These are phyloP conservation scores for Rubia yunnanensis DNA, from an alignment of 257 asterid genomes.

Conservation along the genomic window DNA sequence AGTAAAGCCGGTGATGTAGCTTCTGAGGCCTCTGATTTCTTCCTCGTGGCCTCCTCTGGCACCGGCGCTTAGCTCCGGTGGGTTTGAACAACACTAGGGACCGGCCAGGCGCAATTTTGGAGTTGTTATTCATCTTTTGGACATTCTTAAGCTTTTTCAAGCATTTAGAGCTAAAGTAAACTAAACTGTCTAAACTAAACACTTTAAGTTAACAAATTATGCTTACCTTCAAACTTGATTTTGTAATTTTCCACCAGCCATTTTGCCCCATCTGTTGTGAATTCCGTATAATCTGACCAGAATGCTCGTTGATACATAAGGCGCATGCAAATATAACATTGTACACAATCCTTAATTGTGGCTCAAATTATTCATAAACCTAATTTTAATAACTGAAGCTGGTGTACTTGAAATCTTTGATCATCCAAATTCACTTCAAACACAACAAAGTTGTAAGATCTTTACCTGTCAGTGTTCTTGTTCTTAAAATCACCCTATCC, in stretches of 20 bases:
- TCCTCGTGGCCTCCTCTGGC: constrained; percentile 32
- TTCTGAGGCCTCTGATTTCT: constrained; percentile 37
- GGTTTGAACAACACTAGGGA: constrained; percentile 40
- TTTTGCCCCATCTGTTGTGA: constrained; percentile 25
- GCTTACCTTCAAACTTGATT: constrained; percentile 26
- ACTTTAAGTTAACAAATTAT: background rate
- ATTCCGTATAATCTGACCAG: constrained; percentile 13
- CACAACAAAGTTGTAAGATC: background rate
- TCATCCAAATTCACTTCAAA: too few species aligned
- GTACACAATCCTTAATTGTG: background rate
- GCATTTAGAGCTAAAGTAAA: too few species aligned
- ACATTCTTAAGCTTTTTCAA: too few species aligned
- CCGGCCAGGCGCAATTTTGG: too few species aligned
- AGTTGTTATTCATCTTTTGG: too few species aligned
- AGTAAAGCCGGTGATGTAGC: constrained; percentile 32
- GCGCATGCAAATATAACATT: constrained; percentile 3
- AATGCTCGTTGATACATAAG: constrained; percentile 19
- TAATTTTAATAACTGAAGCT: too few species aligned
- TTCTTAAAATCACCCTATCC: constrained; percentile 38
- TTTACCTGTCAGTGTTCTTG: constrained; percentile 13
- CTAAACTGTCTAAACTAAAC: too few species aligned
- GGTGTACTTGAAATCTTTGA: too few species aligned
- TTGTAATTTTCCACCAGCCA: constrained; percentile 22
- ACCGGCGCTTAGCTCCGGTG: constrained; percentile 29
- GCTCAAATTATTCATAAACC: background rate